Evolutionary conservation across 164 flowering plant species (phyloP).

Genomic region (Amborella trichopoda): DNA sequence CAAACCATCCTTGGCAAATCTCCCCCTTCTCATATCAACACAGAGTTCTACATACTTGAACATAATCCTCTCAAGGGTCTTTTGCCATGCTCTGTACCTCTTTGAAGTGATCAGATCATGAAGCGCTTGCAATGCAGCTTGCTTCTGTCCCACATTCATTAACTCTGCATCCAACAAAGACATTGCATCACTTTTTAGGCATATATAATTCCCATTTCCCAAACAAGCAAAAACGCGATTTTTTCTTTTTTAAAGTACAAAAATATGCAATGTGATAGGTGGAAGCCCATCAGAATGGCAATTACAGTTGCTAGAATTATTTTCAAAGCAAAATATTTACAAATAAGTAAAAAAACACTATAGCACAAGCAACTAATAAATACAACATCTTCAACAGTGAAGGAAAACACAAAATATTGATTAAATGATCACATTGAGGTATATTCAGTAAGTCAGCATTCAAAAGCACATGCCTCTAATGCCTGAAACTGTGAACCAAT

Average conservation of each 20-base stretch:
- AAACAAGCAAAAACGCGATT: too few species aligned
- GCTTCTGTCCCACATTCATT: slow-evolving; percentile 91
- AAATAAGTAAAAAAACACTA: too few species aligned
- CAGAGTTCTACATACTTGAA: slow-evolving; percentile 91
- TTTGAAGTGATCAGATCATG: slow-evolving; percentile 83
- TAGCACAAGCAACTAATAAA: too few species aligned
- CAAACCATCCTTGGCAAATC: slow-evolving; percentile 91
- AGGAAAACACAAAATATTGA: too few species aligned
- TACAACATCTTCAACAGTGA: too few species aligned
- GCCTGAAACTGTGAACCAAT: too few species aligned
- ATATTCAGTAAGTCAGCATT: too few species aligned
- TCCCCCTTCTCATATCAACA: slow-evolving; percentile 81
- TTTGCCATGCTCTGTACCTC: slow-evolving; percentile 88
- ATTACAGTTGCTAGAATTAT: too few species aligned
- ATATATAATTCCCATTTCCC: neutral
- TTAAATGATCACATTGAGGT: too few species aligned
- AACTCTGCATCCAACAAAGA: slow-evolving; percentile 43
- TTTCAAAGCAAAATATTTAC: too few species aligned
- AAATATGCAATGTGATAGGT: neutral
- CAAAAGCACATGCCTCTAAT: too few species aligned
- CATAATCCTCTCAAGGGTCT: slow-evolving; percentile 77
- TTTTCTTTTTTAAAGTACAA: too few species aligned
- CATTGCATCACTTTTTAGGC: neutral
- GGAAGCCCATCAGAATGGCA: neutral
- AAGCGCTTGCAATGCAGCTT: slow-evolving; percentile 82